A percentile compares a stretch with the other conserved stretches of the same genome.
phyloP scores from a whole-genome alignment of 169 alveolate genomes.

The Plasmodium gaboni region DNA sequence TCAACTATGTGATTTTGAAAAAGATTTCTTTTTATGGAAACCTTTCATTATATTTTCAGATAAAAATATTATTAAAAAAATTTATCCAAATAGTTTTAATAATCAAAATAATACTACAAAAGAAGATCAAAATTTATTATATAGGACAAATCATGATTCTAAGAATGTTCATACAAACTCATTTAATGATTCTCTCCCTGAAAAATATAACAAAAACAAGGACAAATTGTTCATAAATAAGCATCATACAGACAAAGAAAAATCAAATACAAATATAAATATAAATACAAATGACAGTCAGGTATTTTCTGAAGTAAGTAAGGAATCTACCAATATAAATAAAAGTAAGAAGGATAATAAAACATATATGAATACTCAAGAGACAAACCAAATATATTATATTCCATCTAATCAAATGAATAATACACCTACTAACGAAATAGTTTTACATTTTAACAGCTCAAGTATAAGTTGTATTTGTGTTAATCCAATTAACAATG shows the following conservation, averaged over 20 bases:
- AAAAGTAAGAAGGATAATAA: neutral
- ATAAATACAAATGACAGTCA: no score
- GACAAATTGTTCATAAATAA: no score
- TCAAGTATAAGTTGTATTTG: constrained; percentile 43
- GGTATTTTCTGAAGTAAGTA: no score
- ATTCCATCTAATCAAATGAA: neutral
- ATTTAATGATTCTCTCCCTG: no score
- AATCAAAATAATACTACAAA: neutral
- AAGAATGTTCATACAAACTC: no score
- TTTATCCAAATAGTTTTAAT: constrained; percentile 50
- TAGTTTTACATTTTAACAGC: constrained; percentile 49
- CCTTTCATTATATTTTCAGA: constrained; percentile 58
- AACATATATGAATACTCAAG: neutral
- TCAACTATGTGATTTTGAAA: constrained; percentile 41
- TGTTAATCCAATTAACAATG: constrained; percentile 18
- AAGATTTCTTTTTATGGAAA: constrained; percentile 70
- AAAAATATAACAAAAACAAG: no score
- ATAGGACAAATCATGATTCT: no score
- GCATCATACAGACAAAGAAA: no score
- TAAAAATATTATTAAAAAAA: constrained; percentile 49
- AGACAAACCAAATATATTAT: neutral
- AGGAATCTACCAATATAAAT: neutral
- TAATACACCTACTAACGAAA: neutral
- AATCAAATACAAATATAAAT: no score
- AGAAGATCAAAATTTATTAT: no score